Evolutionary conservation across 495 filamentous ascomycete species (phyloP).

Genomic region (Penicillium angulare): DNA sequence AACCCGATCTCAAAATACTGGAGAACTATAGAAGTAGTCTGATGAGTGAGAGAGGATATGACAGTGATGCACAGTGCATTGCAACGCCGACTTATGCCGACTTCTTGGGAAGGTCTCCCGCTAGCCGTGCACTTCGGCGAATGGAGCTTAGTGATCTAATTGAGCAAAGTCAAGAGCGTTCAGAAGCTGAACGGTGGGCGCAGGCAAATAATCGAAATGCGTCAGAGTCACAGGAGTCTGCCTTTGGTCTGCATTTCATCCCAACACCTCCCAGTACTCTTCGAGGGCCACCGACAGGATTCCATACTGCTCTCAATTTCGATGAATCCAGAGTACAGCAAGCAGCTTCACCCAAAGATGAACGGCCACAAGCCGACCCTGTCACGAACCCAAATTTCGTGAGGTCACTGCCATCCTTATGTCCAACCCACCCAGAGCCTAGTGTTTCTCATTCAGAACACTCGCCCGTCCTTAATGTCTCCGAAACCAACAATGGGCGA

Average conservation of each 20-base stretch:
- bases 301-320: not conserved
- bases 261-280: constrained; percentile 15
- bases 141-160: constrained; percentile 20
- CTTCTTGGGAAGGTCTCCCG: constrained; percentile 3
- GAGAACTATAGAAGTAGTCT: constrained; percentile 33
- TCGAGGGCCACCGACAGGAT: not conserved
- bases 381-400: constrained; percentile 2
- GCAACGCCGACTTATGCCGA: constrained; percentile 26
- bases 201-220: not conserved
- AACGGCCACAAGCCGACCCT: not conserved
- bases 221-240: constrained; percentile 3
- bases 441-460: not conserved
- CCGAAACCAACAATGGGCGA: not conserved
- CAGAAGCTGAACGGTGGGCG: constrained; percentile 11
- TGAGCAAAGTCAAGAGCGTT: constrained; percentile 20
- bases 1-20: constrained; percentile 9
- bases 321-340: not conserved
- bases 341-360: not conserved
- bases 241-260: constrained; percentile 15
- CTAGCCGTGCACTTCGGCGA: constrained; percentile 4
- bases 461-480: not conserved
- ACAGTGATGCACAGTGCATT: constrained; percentile 46
- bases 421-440: not conserved
- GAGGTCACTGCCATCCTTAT: constrained; percentile 13
- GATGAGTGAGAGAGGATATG: constrained; percentile 44